These are phyloP conservation scores for Pugionium cornutum DNA, from an alignment of 345 rosid genomes.

Conservation along the genomic window DNA sequence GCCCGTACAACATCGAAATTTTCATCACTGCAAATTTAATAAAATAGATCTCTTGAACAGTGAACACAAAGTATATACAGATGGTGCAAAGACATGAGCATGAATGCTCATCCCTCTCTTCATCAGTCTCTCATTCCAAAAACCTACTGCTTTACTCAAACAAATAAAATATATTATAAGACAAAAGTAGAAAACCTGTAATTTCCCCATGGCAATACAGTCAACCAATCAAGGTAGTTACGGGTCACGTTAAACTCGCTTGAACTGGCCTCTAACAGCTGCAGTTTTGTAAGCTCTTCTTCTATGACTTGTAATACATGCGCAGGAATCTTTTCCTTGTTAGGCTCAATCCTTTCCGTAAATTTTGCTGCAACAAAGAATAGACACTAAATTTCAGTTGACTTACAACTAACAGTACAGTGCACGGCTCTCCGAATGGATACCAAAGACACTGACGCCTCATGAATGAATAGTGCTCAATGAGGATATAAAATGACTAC, in stretches of 20 bases:
- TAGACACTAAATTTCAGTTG: conserved; percentile 8
- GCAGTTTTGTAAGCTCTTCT: conserved; percentile 97
- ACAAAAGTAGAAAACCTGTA: conserved; percentile 62
- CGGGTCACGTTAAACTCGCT: conserved; percentile 99
- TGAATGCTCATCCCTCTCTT: neutral
- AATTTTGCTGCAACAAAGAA: conserved; percentile 72
- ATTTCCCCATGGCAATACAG: conserved; percentile 94
- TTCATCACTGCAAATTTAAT: conserved; percentile 69
- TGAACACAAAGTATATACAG: conserved; percentile 21
- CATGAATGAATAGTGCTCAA: conserved; percentile 12
- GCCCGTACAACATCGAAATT: conserved; percentile 91
- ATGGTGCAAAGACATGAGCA: conserved; percentile 12
- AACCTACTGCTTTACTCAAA: conserved; percentile 8
- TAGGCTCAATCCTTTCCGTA: conserved; percentile 89
- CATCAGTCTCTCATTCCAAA: conserved; percentile 20
- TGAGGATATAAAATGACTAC: conserved; percentile 20
- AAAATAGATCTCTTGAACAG: conserved; percentile 8
- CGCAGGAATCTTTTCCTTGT: conserved; percentile 79
- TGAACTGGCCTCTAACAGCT: conserved; percentile 98
- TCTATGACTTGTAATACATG: conserved; percentile 93
- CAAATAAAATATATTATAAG: neutral
- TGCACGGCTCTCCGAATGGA: neutral
- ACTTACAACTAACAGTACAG: conserved; percentile 5
- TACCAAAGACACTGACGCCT: conserved; percentile 3
- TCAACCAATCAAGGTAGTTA: conserved; percentile 98